Evolutionary conservation across 257 asterid species (phyloP).

Genomic region (Nicotiana undulata): DNA sequence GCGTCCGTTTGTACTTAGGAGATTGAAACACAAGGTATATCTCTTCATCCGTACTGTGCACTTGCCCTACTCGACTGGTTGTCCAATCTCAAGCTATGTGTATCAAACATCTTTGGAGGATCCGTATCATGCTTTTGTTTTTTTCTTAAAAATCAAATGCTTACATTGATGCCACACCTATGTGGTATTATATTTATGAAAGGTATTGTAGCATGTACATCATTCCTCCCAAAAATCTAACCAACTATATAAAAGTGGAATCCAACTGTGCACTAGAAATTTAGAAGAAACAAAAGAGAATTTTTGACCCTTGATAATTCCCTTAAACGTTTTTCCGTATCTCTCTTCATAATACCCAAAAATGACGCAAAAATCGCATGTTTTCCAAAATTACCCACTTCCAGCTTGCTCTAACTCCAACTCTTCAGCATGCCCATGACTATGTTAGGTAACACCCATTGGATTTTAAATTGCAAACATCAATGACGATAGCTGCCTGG

Average conservation of each 20-base stretch:
- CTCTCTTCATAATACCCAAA: background rate
- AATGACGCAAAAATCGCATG: background rate
- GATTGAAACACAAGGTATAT: slow-evolving; percentile 93
- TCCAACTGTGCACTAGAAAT: background rate
- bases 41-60: background rate
- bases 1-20: slow-evolving; percentile 96
- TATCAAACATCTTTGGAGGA: background rate
- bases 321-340: background rate
- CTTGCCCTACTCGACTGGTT: background rate
- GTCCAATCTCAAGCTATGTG: background rate
- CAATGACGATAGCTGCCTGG: background rate
- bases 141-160: background rate
- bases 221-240: background rate
- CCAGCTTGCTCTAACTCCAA: background rate
- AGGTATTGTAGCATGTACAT: background rate
- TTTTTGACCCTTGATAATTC: background rate
- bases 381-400: background rate
- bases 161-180: background rate
- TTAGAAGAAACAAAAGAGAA: background rate
- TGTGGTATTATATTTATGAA: background rate
- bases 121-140: background rate
- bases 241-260: background rate
- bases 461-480: background rate
- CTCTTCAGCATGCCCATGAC: background rate
- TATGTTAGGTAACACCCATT: background rate